These are phyloP conservation scores for Globisporangium megalacanthum DNA, from an alignment of 352 stramenopile genomes.

Conservation along the genomic window DNA sequence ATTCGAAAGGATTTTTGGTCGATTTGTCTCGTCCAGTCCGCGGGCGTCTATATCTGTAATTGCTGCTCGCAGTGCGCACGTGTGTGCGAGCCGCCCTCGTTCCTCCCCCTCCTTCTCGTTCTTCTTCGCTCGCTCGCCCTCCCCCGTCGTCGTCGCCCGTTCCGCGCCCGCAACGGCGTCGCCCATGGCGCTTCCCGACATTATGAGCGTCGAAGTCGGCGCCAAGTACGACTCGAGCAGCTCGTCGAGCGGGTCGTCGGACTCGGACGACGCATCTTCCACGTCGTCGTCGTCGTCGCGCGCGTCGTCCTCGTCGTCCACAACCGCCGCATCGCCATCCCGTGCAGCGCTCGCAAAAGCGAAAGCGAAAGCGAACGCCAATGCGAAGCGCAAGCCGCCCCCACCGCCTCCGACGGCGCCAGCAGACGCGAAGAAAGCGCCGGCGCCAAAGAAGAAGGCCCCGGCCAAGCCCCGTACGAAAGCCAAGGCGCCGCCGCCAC, in stretches of 20 bases:
- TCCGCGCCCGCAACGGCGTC: neutral
- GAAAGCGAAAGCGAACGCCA: neutral
- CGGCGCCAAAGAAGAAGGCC: neutral
- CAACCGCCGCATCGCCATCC: conserved; percentile 13
- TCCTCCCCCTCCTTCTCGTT: neutral
- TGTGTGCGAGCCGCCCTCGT: neutral
- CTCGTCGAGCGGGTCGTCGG: conserved; percentile 71
- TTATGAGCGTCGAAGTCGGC: conserved; percentile 70
- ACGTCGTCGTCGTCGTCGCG: conserved; percentile 40
- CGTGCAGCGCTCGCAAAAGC: neutral
- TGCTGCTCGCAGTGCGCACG: neutral
- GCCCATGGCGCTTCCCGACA: conserved; percentile 63
- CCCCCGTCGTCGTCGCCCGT: neutral
- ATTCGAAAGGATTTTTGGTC: neutral
- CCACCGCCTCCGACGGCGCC: neutral
- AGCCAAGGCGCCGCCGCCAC: conserved; percentile 11
- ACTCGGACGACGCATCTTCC: conserved; percentile 43
- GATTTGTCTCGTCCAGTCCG: neutral
- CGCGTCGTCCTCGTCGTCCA: conserved; percentile 28
- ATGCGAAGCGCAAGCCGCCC: conserved; percentile 8
- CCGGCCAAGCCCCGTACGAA: neutral
- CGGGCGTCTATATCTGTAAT: neutral
- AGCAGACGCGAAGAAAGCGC: neutral
- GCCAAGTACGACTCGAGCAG: conserved; percentile 78
- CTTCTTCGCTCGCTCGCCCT: neutral